phyloP scores from a whole-genome alignment of 2,329 filamentous ascomycete genomes.

The Ambrosiella cleistominuta region DNA sequence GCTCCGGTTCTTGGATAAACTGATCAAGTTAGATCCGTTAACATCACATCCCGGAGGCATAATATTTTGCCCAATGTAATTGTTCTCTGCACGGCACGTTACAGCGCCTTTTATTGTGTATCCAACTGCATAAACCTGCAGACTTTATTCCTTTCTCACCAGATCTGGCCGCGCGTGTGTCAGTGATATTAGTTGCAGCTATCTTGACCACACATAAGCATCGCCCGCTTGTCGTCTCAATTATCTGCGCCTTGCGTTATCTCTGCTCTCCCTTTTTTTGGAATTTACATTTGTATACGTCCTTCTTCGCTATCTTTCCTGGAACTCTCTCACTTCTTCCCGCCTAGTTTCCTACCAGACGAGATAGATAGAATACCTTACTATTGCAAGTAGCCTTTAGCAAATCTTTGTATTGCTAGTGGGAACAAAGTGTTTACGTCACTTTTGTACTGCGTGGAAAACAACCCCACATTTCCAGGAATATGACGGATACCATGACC shows the following conservation, averaged over 20 bases:
- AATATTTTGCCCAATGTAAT: background rate
- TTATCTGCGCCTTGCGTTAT: background rate
- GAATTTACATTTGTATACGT: background rate
- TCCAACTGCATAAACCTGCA: background rate
- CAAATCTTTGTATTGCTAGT: conserved; percentile 2
- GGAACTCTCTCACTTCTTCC: background rate
- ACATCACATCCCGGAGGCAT: background rate
- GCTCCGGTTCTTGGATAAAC: no score
- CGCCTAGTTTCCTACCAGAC: background rate
- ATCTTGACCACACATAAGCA: background rate
- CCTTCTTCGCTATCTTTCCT: background rate
- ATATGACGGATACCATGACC: conserved; percentile 51
- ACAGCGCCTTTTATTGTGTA: background rate
- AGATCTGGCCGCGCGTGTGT: background rate
- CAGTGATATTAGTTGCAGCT: background rate
- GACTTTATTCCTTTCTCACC: background rate
- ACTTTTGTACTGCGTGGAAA: background rate
- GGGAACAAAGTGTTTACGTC: background rate
- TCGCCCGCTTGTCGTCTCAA: background rate
- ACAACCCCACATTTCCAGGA: conserved; percentile 19
- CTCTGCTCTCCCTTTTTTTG: background rate
- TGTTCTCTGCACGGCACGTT: background rate
- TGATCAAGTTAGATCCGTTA: background rate
- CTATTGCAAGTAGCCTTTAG: background rate
- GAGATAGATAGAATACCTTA: background rate